phyloP scores from a whole-genome alignment of 352 stramenopile genomes.

The Peronospora farinosa region DNA sequence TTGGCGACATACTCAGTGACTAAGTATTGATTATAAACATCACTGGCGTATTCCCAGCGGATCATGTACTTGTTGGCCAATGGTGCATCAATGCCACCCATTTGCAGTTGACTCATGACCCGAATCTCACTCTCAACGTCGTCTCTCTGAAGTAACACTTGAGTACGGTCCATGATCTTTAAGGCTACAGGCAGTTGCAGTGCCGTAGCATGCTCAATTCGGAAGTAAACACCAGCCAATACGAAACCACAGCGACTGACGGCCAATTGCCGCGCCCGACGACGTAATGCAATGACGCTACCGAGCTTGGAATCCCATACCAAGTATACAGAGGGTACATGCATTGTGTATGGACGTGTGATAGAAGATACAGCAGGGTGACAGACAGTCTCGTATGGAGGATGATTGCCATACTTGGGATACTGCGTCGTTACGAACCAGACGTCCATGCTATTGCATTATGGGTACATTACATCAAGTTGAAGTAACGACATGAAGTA shows the following conservation, averaged over 20 bases:
- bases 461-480: neutral
- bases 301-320: slow-evolving; percentile 60
- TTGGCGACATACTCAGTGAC: slow-evolving; percentile 79
- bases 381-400: slow-evolving; percentile 51
- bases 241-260: slow-evolving; percentile 79
- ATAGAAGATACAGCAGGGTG: slow-evolving; percentile 48
- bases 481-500: slow-evolving; percentile 11
- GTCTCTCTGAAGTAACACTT: slow-evolving; percentile 68
- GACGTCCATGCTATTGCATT: slow-evolving; percentile 50
- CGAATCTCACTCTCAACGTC: slow-evolving; percentile 78
- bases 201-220: slow-evolving; percentile 35
- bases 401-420: slow-evolving; percentile 37
- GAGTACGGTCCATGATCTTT: slow-evolving; percentile 74
- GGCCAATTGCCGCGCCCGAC: slow-evolving; percentile 57
- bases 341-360: slow-evolving; percentile 49
- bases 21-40: slow-evolving; percentile 74
- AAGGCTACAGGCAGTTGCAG: slow-evolving; percentile 60
- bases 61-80: slow-evolving; percentile 68
- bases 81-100: slow-evolving; percentile 62
- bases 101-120: slow-evolving; percentile 75
- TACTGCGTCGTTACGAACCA: slow-evolving; percentile 61
- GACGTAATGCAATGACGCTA: slow-evolving; percentile 66
- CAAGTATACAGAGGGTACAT: slow-evolving; percentile 54
- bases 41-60: slow-evolving; percentile 68
- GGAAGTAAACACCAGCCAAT: slow-evolving; percentile 72